Base-by-base conservation (phyloP, 2,329 filamentous ascomycete species). In the Ophiostoma quercus region DNA sequence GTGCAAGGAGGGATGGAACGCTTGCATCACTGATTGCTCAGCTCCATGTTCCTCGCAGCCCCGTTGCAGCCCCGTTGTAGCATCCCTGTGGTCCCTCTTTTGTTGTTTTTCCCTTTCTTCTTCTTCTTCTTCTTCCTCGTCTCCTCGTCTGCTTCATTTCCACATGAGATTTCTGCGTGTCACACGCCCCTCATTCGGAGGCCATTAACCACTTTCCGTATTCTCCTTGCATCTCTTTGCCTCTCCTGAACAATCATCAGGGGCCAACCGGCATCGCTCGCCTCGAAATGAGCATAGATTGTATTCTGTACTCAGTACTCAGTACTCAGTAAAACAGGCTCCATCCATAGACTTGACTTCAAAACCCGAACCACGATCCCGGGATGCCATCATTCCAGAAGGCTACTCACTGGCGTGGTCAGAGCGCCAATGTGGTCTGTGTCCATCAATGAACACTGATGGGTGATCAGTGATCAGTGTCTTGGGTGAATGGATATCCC, bases 351-450 rank as follows among this genome's bases (percentile, higher is more conserved):
- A 19, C 8, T n/a, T 29, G 29, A 63, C 16, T n/a, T 3, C 1
- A 57, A 63, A 19, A 39, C 65, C 41, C 65, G 37, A 66, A 70
- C 51, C 39, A 54, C 51, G 47, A 63, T 70, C 54, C 54, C 34
- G 51, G 47, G 60, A 37, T n/a, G 60, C 16, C 60, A 37, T 47
- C 43, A 47, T 47, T 47, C 43, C 16, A 47, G 16, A 47, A 47
- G 43, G 22, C n/a, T 0, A 12, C 9, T 57, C 16, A 22, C 14
- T 51, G 47, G 47, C 47, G 47, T 51, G 47, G 47, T n/a, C 47
- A 51, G 47, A 22, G 29, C 25, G 57, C 22, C 14, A 62, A 8
- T 11, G 54, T 60, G 54, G 54, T 62, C 57, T 47, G 47, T 69
- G 34, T 69, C 25, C 51, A 57, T 57, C 51, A 25, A 16, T 57